Base-by-base conservation (phyloP, 331 rosid species). In the Rhamnella rubrinervis region DNA sequence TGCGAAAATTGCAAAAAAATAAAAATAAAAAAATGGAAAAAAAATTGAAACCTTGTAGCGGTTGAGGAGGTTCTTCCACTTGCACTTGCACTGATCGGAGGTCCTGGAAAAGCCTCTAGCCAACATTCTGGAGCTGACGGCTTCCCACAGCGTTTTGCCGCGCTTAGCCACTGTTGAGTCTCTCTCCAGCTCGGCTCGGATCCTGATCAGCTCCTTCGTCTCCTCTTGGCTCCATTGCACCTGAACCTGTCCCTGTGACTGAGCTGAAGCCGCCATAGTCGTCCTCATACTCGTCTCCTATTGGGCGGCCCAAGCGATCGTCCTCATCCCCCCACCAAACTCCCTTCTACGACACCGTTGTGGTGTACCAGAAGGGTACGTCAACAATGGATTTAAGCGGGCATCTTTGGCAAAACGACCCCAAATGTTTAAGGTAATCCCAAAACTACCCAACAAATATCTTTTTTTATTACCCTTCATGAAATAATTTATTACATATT, bases 21-120 rank as follows among this genome's bases (percentile, higher is more conserved):
- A 3, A 18, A 8, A 14, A 69, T 38, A 26, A 57, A 19, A 3
- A 26, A 8, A 14, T 58, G 7, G 21, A 21, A 10, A 28, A 65
- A 23, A 64, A 20, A 53, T 38, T 17, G 4, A 38, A 8, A 87
- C 98, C 98, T 92, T 92, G 81, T 92, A 92, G 53, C 98, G 96
- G 71, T 84, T 88, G 74, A 92, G 89, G 55, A 92, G 96, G 81
- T 89, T 92, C 78, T 89, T 92, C 98, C 98, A 92, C 83, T 92
- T 92, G 85, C 96, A 92, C 82, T 92, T 92, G 71, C 98, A 92
- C 85, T 92, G 98, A 61, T 92, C 96, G 5, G 98, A 84, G 61
- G 87, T 92, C 56, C 96, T 79, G 51, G 78, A 78, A 74, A 77
- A 89, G 14, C 98, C 96, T 75, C 73, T 75, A 69, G 79, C 88